phyloP scores from a whole-genome alignment of 176 grass and related monocot genomes.

The Hyparrhenia diplandra region DNA sequence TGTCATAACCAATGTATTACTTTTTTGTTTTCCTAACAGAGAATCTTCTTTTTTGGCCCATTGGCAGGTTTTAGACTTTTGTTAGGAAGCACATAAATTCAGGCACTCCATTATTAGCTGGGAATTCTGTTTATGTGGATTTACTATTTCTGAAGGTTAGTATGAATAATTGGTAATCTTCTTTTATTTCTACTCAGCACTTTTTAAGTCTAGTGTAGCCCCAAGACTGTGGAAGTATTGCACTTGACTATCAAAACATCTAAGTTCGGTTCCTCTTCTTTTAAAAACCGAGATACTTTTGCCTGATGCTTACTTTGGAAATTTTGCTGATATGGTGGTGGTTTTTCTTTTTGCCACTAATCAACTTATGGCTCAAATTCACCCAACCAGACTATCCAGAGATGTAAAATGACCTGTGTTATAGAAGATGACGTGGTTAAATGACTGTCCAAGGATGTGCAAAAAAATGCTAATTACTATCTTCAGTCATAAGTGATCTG shows the following conservation, averaged over 20 bases:
- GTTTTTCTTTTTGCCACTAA: not conserved
- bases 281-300: not conserved
- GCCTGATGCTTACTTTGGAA: not conserved
- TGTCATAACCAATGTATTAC: not conserved
- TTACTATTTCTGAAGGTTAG: slow-evolving; percentile 82
- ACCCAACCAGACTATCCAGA: not conserved
- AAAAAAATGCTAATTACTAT: not conserved
- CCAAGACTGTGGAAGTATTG: not conserved
- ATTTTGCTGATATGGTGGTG: not conserved
- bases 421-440: not conserved
- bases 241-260: not conserved
- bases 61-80: slow-evolving; percentile 79
- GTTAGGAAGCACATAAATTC: slow-evolving; percentile 58
- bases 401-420: not conserved
- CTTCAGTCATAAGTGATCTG: not conserved
- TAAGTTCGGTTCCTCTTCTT: not conserved
- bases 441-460: not conserved
- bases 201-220: not conserved
- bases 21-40: not conserved
- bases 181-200: not conserved
- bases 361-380: not conserved
- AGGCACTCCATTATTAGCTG: slow-evolving; percentile 62
- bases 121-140: slow-evolving; percentile 82
- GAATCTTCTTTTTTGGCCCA: not conserved
- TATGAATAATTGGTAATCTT: not conserved